These are phyloP conservation scores for Pezicula neosporulosa DNA, from an alignment of 2,329 filamentous ascomycete species.

Conservation along the genomic window DNA sequence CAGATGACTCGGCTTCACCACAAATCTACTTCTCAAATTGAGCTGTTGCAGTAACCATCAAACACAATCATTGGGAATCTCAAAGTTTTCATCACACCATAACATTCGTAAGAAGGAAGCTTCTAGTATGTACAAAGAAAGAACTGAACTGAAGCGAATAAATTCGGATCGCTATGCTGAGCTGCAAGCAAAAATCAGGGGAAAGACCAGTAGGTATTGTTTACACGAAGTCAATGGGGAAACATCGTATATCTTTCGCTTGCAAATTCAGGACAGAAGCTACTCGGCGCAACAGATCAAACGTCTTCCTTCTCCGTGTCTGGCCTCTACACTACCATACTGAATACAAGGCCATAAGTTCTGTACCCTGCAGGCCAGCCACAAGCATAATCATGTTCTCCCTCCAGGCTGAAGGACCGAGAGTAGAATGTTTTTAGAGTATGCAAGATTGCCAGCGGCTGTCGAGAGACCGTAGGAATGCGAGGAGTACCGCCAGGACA, in stretches of 20 bases:
- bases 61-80: no score
- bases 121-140: slow-evolving; percentile 18
- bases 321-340: slow-evolving; percentile 19
- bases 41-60: no score
- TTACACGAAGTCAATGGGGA: slow-evolving; percentile 11
- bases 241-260: slow-evolving; percentile 6
- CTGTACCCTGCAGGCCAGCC: slow-evolving; percentile 19
- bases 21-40: no score
- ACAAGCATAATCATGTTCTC: slow-evolving; percentile 24
- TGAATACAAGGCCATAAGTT: slow-evolving; percentile 17
- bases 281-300: slow-evolving; percentile 24
- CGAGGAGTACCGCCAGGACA: slow-evolving; percentile 21
- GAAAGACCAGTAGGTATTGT: slow-evolving; percentile 10
- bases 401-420: slow-evolving; percentile 8
- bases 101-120: background rate
- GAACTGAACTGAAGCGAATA: slow-evolving; percentile 15
- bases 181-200: slow-evolving; percentile 13
- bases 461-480: slow-evolving; percentile 20
- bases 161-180: slow-evolving; percentile 18
- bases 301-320: slow-evolving; percentile 21
- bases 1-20: no score
- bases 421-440: slow-evolving; percentile 15
- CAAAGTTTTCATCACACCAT: no score
- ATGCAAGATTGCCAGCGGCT: slow-evolving; percentile 26
- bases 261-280: slow-evolving; percentile 12